Evolutionary conservation across 805 yeast species (phyloP).

Genomic region (Wickerhamomyces sydowiorum): DNA sequence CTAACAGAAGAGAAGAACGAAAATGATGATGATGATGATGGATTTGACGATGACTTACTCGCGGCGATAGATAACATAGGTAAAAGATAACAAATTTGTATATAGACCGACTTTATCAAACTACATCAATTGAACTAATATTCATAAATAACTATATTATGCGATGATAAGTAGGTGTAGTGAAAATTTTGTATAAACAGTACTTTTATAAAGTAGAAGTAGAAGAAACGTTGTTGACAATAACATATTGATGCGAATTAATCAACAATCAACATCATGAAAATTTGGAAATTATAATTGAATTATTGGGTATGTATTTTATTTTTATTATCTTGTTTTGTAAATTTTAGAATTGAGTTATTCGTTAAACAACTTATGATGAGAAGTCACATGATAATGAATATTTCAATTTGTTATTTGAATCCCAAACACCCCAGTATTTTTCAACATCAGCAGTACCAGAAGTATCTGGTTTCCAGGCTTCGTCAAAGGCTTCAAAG

Average conservation of each 20-base stretch:
- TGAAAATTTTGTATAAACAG: too few species aligned
- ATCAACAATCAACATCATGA: too few species aligned
- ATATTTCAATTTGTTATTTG: slow-evolving; percentile 41
- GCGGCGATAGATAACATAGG: slow-evolving; percentile 36
- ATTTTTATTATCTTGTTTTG: not conserved
- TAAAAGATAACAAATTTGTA: too few species aligned
- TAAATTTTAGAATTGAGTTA: not conserved
- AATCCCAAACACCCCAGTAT: slow-evolving; percentile 89
- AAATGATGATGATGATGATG: slow-evolving; percentile 9
- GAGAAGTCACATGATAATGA: slow-evolving; percentile 42
- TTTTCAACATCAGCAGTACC: slow-evolving; percentile 84
- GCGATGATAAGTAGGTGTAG: too few species aligned
- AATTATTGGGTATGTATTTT: not conserved
- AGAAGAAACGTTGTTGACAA: too few species aligned
- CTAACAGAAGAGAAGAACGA: not conserved
- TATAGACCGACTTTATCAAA: too few species aligned
- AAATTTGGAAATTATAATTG: too few species aligned
- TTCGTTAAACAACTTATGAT: too few species aligned
- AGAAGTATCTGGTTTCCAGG: slow-evolving; percentile 91
- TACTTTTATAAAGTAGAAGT: too few species aligned
- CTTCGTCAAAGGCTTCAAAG: slow-evolving; percentile 94
- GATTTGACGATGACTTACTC: slow-evolving; percentile 27
- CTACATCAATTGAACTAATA: too few species aligned
- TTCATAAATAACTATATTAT: not conserved
- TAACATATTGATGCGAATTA: too few species aligned